Percentiles rank a stretch among this genome's conserved stretches.
Evolutionary conservation across 805 yeast genomes (phyloP).

Genomic region (Wickerhamiella kurtzmanii): DNA sequence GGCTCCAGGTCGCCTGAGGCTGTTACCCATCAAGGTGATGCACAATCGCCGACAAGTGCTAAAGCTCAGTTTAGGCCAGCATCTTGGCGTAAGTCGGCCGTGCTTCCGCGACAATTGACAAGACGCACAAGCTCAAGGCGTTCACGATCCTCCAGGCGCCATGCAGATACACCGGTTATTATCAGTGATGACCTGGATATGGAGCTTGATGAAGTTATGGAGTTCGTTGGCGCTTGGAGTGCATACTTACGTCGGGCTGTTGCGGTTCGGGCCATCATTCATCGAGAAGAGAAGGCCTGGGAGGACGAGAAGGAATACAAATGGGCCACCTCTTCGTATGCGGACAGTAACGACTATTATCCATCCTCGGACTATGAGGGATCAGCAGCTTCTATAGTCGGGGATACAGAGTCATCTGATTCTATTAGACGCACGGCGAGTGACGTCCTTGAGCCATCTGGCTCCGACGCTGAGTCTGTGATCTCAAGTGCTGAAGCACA

Average conservation of each 20-base stretch:
- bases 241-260: slow-evolving; percentile 22
- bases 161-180: background rate
- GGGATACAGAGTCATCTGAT: background rate
- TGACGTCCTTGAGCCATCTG: too few species aligned
- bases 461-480: background rate
- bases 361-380: background rate
- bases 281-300: slow-evolving; percentile 5
- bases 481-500: background rate
- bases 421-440: background rate
- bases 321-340: slow-evolving; percentile 6
- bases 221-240: slow-evolving; percentile 24
- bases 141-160: slow-evolving; percentile 1
- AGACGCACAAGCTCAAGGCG: background rate
- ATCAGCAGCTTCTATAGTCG: background rate
- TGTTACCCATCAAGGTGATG: background rate
- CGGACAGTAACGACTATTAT: background rate
- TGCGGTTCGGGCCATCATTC: slow-evolving; percentile 22
- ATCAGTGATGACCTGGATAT: slow-evolving; percentile 7
- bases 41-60: slow-evolving; percentile 8
- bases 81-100: slow-evolving; percentile 15
- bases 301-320: slow-evolving; percentile 8
- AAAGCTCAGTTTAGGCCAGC: slow-evolving; percentile 15
- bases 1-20: background rate
- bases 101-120: slow-evolving; percentile 1
- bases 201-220: slow-evolving; percentile 19